Percentiles rank a stretch among this genome's conserved stretches.
Conservation (phyloP, 2,329 filamentous ascomycete genomes). For the Aureobasidium subglaciale region DNA sequence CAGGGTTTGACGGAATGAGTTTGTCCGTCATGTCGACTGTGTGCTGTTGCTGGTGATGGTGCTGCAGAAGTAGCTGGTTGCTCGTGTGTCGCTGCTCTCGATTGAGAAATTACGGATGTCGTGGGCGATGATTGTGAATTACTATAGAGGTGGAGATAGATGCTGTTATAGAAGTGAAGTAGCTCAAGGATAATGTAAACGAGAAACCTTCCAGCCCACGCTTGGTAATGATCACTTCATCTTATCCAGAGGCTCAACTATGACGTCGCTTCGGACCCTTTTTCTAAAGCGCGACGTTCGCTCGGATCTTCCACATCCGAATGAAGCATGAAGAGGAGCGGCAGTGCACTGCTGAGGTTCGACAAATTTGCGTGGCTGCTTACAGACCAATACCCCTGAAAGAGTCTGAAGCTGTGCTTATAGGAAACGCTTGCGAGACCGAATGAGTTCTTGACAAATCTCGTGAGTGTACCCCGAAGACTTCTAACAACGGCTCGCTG, state of each 20-base stretch:
- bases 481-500: too few species aligned
- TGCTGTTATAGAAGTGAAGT: neutral
- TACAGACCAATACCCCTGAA: neutral
- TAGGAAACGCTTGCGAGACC: constrained; percentile 1
- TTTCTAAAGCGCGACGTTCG: neutral
- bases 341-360: neutral
- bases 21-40: constrained; percentile 20
- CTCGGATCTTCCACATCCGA: neutral
- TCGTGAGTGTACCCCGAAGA: too few species aligned
- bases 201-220: neutral
- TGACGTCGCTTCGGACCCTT: constrained; percentile 7
- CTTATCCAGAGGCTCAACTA: neutral
- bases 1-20: constrained; percentile 55
- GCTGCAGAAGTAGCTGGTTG: neutral
- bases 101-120: neutral
- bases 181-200: neutral
- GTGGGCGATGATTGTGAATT: neutral
- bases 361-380: neutral
- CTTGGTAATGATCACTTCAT: neutral
- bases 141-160: neutral
- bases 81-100: neutral
- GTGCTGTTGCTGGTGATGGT: too few species aligned
- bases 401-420: neutral
- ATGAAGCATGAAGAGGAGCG: neutral
- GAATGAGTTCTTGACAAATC: neutral